These are phyloP conservation scores for Yarrowia porcina DNA, from an alignment of 805 yeast species.

Conservation along the genomic window DNA sequence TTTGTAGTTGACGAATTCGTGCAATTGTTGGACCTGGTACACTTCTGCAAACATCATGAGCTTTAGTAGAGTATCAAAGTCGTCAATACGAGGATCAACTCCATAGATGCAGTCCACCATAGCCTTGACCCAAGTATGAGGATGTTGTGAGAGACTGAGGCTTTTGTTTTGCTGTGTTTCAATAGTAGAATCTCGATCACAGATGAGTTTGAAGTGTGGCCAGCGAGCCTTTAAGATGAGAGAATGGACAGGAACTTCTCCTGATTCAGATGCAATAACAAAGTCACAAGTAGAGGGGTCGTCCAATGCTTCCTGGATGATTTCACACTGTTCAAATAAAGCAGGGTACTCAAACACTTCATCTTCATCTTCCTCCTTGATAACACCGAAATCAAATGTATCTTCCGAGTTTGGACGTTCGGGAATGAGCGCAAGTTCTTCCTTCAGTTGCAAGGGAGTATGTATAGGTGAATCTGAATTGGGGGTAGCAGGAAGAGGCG, in stretches of 20 bases:
- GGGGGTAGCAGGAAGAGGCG: neutral
- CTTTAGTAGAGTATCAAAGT: neutral
- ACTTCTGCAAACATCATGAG: slow-evolving; percentile 13
- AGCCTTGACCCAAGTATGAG: neutral
- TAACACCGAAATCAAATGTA: neutral
- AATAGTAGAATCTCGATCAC: neutral
- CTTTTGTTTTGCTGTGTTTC: neutral
- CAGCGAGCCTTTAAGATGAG: neutral
- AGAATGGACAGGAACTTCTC: neutral
- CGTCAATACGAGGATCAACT: neutral
- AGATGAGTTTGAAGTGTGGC: slow-evolving; percentile 11
- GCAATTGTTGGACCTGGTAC: neutral
- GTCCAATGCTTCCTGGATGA: neutral
- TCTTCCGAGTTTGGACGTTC: neutral
- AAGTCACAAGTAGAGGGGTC: slow-evolving; percentile 1
- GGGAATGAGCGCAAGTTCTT: neutral
- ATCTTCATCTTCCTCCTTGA: neutral
- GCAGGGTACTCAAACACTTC: neutral
- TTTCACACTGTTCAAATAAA: neutral
- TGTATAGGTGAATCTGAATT: neutral
- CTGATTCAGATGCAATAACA: neutral
- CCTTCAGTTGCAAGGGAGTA: neutral
- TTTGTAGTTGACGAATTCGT: neutral
- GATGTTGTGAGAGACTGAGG: neutral
- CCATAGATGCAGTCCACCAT: slow-evolving; percentile 15